Evolutionary conservation across 2,329 filamentous ascomycete species (phyloP).

Genomic region (Tolypocladium tundrense): DNA sequence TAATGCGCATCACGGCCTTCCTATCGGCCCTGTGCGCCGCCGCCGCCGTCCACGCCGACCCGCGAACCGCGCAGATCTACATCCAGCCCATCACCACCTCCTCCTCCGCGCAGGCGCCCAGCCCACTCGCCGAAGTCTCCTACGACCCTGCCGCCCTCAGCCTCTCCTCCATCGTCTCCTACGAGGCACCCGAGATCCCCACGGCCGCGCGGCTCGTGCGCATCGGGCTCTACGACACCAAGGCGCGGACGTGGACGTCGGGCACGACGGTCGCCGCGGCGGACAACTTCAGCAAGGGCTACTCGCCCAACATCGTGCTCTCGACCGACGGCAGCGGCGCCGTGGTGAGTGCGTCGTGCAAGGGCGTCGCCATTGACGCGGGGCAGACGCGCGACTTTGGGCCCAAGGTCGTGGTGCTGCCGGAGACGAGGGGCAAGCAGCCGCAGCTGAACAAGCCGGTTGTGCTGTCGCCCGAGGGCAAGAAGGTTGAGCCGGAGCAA

Average conservation of each 20-base stretch:
- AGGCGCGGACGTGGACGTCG: slow-evolving; percentile 36
- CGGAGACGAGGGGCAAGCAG: slow-evolving; percentile 38
- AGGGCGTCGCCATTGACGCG: slow-evolving; percentile 51
- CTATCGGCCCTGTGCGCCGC: slow-evolving; percentile 32
- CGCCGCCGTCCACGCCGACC: slow-evolving; percentile 26
- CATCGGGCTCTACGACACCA: slow-evolving; percentile 45
- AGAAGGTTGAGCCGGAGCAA: slow-evolving; percentile 39
- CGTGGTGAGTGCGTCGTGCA: slow-evolving; percentile 39
- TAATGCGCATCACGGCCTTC: slow-evolving; percentile 32
- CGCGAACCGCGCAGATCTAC: slow-evolving; percentile 40
- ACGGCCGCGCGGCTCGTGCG: slow-evolving; percentile 39
- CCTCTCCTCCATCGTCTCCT: slow-evolving; percentile 38
- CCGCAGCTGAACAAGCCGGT: slow-evolving; percentile 55
- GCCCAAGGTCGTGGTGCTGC: slow-evolving; percentile 43
- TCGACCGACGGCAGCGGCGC: slow-evolving; percentile 34
- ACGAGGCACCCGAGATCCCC: slow-evolving; percentile 45
- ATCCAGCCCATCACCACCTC: slow-evolving; percentile 37
- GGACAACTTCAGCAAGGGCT: slow-evolving; percentile 52
- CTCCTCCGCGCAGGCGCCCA: slow-evolving; percentile 16
- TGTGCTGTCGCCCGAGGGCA: slow-evolving; percentile 49
- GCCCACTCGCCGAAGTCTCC: slow-evolving; percentile 44
- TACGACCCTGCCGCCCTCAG: slow-evolving; percentile 38
- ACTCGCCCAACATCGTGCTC: slow-evolving; percentile 45
- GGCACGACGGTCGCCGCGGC: slow-evolving; percentile 45
- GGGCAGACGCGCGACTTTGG: slow-evolving; percentile 57